Base-by-base conservation (phyloP, 495 filamentous ascomycete species). In the Hypoxylon lienhwacheense region DNA sequence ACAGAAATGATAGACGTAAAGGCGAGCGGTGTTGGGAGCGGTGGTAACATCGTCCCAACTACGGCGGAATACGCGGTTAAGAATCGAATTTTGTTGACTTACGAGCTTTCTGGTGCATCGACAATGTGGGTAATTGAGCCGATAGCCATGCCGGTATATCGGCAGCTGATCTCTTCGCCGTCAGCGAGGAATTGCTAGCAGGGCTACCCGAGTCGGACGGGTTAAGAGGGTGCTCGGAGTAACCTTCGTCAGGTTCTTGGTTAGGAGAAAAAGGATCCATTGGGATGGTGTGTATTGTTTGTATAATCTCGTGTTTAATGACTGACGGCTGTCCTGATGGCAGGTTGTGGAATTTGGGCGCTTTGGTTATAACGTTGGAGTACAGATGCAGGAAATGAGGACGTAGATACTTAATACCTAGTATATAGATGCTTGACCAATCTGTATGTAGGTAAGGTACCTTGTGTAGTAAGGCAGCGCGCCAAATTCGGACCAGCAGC, bases 211-310 rank as follows among this genome's bases (percentile, higher is more conserved):
- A 53, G 22, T 69, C 57, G 33, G 69, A 68, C 16, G 70, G 67
- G 52, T 69, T 78, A 53, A 82, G 67, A 42, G 79, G 79, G 61
- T 78, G 75, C 63, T 82, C 79, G 25, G 77, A 81, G 63, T 82
- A 82, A 58, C 79, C 79, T 65, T 82, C 79, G 69, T 82, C 79
- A 37, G 75, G 77, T 53, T 75, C 73, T 37, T 72, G 69, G 17
- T 61, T 29, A 31, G 64, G 58, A 11, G 65, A 57, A 46, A 72
- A 72, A 22, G 66, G 45, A 45, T 70, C 70, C 70, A 72, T 72
- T 26, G 42, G 36, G 40, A 26, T 14, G n/a, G 50, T 22, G 37
- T 33, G 12, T 46, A 14, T 25, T 5, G 7, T 29, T 24, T 40
- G 26, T 5, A 12, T 5, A 35, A 45, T 28, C 37, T 53, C 37